Base-by-base conservation (phyloP, 208 protist genomes). In the Trypanosoma vivax region DNA sequence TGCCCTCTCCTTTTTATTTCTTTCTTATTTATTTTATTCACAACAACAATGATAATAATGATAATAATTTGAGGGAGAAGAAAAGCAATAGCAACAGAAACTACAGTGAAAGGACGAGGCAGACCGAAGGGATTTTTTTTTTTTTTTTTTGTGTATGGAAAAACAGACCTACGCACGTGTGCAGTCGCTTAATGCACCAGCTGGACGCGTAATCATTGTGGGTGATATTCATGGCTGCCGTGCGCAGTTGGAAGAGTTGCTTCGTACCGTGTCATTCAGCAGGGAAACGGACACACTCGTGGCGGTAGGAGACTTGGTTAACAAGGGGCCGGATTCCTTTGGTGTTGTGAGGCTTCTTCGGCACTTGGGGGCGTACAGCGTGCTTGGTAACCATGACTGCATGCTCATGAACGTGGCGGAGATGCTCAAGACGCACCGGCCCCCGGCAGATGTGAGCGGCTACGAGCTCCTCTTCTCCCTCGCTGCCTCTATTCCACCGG, bases 141-240 rank as follows among this genome's bases (percentile, higher is more conserved):
- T 38, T 25, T 18, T 28, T 38, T 51, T 24, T 45, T n/a, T 55
- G n/a, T 2, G 5, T 31, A 55, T 31, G 50, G 18, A 28, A 31
- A 42, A 39, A 18, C 6, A 41, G 13, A 39, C 30, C 16, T 50
- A 60, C 7, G 54, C 43, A 10, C 31, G 45, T 6, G 60, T 73
- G 6, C 27, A 53, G 27, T 49, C 45, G 3, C 16, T 74, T n/a
- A 11, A 19, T 38, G 2, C 7, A 6, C 19, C 54, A 2, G 24
- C 43, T 2, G 81, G 72, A 0, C 68, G 79, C 1, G 52, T 75
- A 34, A 46, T 93, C 28, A 65, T 93, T 46, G 33, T 95, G 14
- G 80, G 84, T 19, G 88, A 93, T 60, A 57, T 91, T 9, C 82
- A 92, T 45, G 88, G 85, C 41, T 92, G 88, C 55, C 31, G 70